These are phyloP conservation scores for Auriscalpium microsporum DNA, from an alignment of 768 basidiomycete genomes.

Conservation along the genomic window DNA sequence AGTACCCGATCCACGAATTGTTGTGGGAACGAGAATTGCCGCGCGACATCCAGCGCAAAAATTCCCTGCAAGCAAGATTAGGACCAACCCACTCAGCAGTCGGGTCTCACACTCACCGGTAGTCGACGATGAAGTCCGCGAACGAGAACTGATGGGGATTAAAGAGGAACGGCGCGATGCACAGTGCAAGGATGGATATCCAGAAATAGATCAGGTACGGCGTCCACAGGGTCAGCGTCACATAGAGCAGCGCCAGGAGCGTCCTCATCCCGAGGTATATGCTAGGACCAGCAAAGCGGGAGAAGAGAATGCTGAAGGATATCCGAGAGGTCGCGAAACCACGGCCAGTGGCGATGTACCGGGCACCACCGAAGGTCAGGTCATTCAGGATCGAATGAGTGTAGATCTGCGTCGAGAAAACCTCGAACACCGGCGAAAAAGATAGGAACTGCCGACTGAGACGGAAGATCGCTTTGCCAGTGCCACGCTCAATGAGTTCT, in stretches of 20 bases:
- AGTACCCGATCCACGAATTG: slow-evolving; percentile 99
- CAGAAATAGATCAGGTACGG: slow-evolving; percentile 96
- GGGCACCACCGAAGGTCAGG: slow-evolving; percentile 93
- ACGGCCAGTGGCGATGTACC: slow-evolving; percentile 98
- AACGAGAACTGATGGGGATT: slow-evolving; percentile 99
- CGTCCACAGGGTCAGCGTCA: slow-evolving; percentile 87
- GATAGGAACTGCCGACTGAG: slow-evolving; percentile 92
- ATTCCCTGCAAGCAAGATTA: slow-evolving; percentile 54
- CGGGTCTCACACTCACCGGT: slow-evolving; percentile 45
- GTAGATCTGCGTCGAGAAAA: slow-evolving; percentile 97
- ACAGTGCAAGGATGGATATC: slow-evolving; percentile 87
- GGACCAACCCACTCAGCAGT: background rate
- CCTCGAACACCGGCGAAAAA: slow-evolving; percentile 91
- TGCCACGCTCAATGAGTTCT: slow-evolving; percentile 96
- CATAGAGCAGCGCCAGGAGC: slow-evolving; percentile 85
- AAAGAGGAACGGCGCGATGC: slow-evolving; percentile 95
- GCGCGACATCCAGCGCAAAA: slow-evolving; percentile 97
- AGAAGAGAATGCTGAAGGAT: slow-evolving; percentile 91
- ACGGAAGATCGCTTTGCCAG: slow-evolving; percentile 83
- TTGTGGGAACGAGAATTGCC: slow-evolving; percentile 96
- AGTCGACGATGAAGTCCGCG: slow-evolving; percentile 95
- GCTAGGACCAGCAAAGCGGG: slow-evolving; percentile 96
- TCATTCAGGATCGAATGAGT: slow-evolving; percentile 97
- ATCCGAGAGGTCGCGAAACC: slow-evolving; percentile 96
- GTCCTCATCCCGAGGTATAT: slow-evolving; percentile 97